These are phyloP conservation scores for Monotropa hypopitys DNA, from an alignment of 179 eudicot genomes.

Conservation along the genomic window DNA sequence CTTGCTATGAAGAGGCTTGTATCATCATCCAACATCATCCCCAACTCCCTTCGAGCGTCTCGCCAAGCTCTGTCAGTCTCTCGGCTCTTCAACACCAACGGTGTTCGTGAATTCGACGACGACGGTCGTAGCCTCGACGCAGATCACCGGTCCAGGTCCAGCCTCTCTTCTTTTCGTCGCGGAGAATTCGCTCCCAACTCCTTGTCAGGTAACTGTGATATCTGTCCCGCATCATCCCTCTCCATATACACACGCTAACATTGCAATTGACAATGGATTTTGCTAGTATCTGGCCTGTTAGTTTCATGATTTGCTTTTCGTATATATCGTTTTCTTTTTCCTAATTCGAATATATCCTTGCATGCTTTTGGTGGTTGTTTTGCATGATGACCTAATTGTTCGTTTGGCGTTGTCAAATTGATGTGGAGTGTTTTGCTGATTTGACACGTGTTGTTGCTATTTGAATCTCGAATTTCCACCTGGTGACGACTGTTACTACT, in stretches of 20 bases:
- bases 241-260: neutral
- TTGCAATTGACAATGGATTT: neutral
- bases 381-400: too few relatives aligned
- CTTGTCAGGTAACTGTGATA: slow-evolving; percentile 15
- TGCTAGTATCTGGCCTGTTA: too few relatives aligned
- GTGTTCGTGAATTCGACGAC: slow-evolving; percentile 22
- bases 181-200: slow-evolving; percentile 11
- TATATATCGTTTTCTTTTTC: too few relatives aligned
- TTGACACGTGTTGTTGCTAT: too few relatives aligned
- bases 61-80: slow-evolving; percentile 18
- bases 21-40: slow-evolving; percentile 13
- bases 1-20: slow-evolving; percentile 27
- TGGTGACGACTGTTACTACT: too few relatives aligned
- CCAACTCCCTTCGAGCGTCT: slow-evolving; percentile 4
- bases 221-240: neutral
- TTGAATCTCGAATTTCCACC: too few relatives aligned
- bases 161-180: slow-evolving; percentile 12
- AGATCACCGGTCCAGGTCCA: slow-evolving; percentile 21
- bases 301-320: too few relatives aligned
- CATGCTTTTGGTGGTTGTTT: too few relatives aligned
- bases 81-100: slow-evolving; percentile 33
- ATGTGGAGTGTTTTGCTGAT: too few relatives aligned
- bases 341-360: too few relatives aligned
- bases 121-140: slow-evolving; percentile 19
- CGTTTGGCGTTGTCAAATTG: too few relatives aligned